Base-by-base conservation (phyloP, 202 grass and related monocot species). In the Bolboschoenoplectus hybrid region DNA sequence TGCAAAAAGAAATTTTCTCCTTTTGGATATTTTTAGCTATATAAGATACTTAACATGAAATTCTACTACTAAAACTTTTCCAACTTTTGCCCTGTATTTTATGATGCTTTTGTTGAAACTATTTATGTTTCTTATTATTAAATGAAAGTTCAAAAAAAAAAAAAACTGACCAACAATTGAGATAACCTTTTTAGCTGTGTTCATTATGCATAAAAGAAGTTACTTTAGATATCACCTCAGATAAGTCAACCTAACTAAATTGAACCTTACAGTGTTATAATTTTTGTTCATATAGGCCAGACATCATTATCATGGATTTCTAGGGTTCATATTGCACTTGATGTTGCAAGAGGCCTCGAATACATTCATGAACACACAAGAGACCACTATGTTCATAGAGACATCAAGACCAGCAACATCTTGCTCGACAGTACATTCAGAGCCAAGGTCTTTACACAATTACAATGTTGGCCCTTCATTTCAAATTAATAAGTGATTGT, bases 361-460 rank as follows among this genome's bases (percentile, higher is more conserved):
- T 99, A 99, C 85, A 99, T 99, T 92, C 97, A 99, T 36, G 97
- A 99, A 85, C 97, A 99, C 80, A 99, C 97, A 80, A 99, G 94
- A 77, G 90, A 99, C 85, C 97, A 99, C 90, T 99, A 99, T 91
- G 93, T 99, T 90, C 97, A 99, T 85, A 90, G 97, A 87, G 97
- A 99, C 72, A 99, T 99, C 68, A 99, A 99, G 88, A 92, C 97
- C 80, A 99, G 97, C 87, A 97, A 99, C 84, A 99, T 99, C 69
- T 91, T 99, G 85, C 97, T 99, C 43, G 93, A 97, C 90, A 81
- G 83, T 90, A 94, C 93, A 85, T 97, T 96, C 80, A 92, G 89
- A 88, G 93, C 93, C 3, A 99, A 99, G 92, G 97, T 99, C 90
- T 83, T 86, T 49, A 32, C 50, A 68, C 1, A 46, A 49, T 78